Conservation (phyloP, 768 basidiomycete species). For the Termitomyces sp. region DNA sequence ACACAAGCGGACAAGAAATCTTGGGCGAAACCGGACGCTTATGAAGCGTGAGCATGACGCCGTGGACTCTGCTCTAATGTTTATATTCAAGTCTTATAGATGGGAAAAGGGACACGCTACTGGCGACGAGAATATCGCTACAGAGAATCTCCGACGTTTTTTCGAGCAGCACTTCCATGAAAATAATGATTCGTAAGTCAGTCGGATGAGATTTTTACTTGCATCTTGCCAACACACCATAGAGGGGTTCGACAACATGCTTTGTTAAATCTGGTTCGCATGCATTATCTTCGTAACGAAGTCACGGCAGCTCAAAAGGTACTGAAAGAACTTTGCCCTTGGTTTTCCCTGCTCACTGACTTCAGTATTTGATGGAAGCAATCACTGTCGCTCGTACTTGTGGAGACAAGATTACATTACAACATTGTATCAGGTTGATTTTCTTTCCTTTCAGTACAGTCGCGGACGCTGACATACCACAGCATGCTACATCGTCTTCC, state of each 20-base stretch:
- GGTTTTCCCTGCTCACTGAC: neutral
- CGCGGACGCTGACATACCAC: slow-evolving; percentile 1
- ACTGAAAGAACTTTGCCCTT: neutral
- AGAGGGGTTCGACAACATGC: slow-evolving; percentile 81
- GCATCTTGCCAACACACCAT: neutral
- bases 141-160: slow-evolving; percentile 68
- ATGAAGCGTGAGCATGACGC: slow-evolving; percentile 43
- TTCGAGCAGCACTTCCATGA: slow-evolving; percentile 87
- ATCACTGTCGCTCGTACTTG: slow-evolving; percentile 70
- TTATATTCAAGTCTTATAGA: slow-evolving; percentile 27
- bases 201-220: neutral
- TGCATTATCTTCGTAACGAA: slow-evolving; percentile 72
- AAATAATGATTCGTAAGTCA: slow-evolving; percentile 67
- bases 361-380: slow-evolving; percentile 68
- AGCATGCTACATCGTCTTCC: slow-evolving; percentile 75
- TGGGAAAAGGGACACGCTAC: slow-evolving; percentile 61
- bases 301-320: slow-evolving; percentile 66
- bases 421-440: slow-evolving; percentile 70
- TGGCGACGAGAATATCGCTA: slow-evolving; percentile 65
- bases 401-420: slow-evolving; percentile 65
- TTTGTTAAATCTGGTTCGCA: slow-evolving; percentile 67
- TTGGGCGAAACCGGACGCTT: slow-evolving; percentile 58
- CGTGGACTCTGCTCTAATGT: neutral
- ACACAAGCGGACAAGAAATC: slow-evolving; percentile 59
- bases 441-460: neutral